These are phyloP conservation scores for Hyaloperonospora arabidopsidis DNA, from an alignment of 352 stramenopile species.

Conservation along the genomic window DNA sequence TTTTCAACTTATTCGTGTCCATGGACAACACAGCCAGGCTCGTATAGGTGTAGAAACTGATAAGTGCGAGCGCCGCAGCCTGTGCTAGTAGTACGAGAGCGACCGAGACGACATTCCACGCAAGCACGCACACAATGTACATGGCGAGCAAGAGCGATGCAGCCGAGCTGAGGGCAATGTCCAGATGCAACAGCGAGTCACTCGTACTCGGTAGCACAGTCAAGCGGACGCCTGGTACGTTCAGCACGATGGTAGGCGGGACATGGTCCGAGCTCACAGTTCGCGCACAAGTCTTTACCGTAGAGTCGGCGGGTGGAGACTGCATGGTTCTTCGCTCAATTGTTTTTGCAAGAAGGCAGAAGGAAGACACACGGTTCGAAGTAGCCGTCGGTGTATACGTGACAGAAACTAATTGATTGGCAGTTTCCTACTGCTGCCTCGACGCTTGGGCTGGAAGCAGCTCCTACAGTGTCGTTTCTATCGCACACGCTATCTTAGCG, in stretches of 20 bases:
- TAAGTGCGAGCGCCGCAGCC: conserved; percentile 29
- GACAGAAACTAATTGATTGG: too few relatives aligned
- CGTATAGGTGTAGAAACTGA: conserved; percentile 49
- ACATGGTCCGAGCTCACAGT: conserved; percentile 19
- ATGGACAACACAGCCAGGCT: conserved; percentile 35
- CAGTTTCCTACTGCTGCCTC: too few relatives aligned
- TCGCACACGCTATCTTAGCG: too few relatives aligned
- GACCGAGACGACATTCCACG: conserved; percentile 24
- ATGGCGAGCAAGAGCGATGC: conserved; percentile 24
- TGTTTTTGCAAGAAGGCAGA: too few relatives aligned
- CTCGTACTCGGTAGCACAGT: conserved; percentile 30
- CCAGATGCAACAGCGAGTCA: conserved; percentile 24
- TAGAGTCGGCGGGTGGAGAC: not conserved
- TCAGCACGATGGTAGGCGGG: conserved; percentile 48
- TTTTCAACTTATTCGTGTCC: conserved; percentile 4
- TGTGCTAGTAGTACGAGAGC: conserved; percentile 24
- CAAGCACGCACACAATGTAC: conserved; percentile 26
- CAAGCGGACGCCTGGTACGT: conserved; percentile 53
- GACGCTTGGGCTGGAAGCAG: too few relatives aligned
- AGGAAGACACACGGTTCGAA: too few relatives aligned
- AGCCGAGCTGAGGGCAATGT: conserved; percentile 23
- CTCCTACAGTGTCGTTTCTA: too few relatives aligned
- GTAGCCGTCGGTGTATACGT: too few relatives aligned
- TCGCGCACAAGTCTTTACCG: conserved; percentile 15
- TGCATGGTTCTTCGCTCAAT: too few relatives aligned